Evolutionary conservation across 176 grass and related monocot genomes (phyloP), one percentile per base, ranked within the genome.

Genomic region (Urochloa ruziziensis): DNA sequence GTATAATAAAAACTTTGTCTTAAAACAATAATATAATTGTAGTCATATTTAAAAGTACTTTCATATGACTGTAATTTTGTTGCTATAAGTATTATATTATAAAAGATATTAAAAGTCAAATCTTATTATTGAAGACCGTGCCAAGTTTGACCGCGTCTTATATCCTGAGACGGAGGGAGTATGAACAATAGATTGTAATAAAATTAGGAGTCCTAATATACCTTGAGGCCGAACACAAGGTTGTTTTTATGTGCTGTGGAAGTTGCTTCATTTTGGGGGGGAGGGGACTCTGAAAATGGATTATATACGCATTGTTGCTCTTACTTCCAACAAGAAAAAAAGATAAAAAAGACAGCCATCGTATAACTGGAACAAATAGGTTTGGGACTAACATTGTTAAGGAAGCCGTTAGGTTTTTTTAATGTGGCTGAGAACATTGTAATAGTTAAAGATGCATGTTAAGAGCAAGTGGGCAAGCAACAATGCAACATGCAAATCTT

Each of bases 381-480:
- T 16, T 17, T 33, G 8, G 17, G 33, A 21, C 4, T 19, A 73
- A 34, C 44, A 51, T 33, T 73, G 28, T 9, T 32, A 18, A 17
- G 10, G 7, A 54, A 32, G 69, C 43, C n/a, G 23, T 70, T 39
- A 25, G 39, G 39, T 0, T 21, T 65, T 9, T 30, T 3, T 40
- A 8, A 40, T 40, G 6, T 19, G 29, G 14, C 14, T 30, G 59
- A 35, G 35, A 68, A 10, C 42, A 47, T 17, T 30, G 25, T 30
- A 32, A n/a, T 54, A 27, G n/a, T 59, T 59, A 75, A 46, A 19
- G 10, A 7, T 16, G 46, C 82, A 14, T 53, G 29, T 74, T 74
- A 58, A 25, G 21, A 57, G 32, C 49, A 81, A 66, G 27, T 57
- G n/a, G 32, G 3, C 67, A 54, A 80, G 33, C 63, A 86, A 71